These are phyloP conservation scores for Raphanus hybrid DNA, from an alignment of 441 rosid species.

Conservation along the genomic window DNA sequence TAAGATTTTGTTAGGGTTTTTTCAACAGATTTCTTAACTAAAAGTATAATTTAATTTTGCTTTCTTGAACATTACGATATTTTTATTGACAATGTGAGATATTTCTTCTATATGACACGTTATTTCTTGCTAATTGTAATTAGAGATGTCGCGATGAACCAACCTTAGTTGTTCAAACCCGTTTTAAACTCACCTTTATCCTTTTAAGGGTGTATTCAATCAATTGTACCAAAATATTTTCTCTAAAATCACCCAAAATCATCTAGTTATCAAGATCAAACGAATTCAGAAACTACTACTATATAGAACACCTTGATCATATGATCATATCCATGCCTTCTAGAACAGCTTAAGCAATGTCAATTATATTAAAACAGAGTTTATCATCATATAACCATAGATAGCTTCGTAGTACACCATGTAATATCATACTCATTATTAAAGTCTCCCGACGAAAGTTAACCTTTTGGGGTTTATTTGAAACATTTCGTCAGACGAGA, in stretches of 20 bases:
- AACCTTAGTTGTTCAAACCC: too few relatives aligned
- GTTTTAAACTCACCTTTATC: too few relatives aligned
- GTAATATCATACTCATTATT: constrained; percentile 1
- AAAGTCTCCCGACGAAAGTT: background rate
- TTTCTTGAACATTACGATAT: too few relatives aligned
- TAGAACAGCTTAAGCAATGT: background rate
- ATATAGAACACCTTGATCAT: background rate
- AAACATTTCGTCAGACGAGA: too few relatives aligned
- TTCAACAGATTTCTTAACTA: too few relatives aligned
- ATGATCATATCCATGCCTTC: background rate
- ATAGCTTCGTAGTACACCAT: constrained; percentile 17
- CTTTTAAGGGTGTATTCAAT: background rate
- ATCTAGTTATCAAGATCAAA: background rate
- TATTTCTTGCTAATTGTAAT: too few relatives aligned
- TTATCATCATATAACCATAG: constrained; percentile 22
- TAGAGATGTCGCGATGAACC: too few relatives aligned
- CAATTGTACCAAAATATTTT: background rate
- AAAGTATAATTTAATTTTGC: too few relatives aligned
- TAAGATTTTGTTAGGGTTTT: too few relatives aligned
- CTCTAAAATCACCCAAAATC: constrained; percentile 1
- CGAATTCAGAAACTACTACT: background rate
- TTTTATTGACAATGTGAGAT: too few relatives aligned
- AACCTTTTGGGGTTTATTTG: too few relatives aligned
- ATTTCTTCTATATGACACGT: too few relatives aligned
- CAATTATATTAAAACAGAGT: constrained; percentile 22